These are phyloP conservation scores for Seiridium unicorne DNA, from an alignment of 2,329 filamentous ascomycete species.

Conservation along the genomic window DNA sequence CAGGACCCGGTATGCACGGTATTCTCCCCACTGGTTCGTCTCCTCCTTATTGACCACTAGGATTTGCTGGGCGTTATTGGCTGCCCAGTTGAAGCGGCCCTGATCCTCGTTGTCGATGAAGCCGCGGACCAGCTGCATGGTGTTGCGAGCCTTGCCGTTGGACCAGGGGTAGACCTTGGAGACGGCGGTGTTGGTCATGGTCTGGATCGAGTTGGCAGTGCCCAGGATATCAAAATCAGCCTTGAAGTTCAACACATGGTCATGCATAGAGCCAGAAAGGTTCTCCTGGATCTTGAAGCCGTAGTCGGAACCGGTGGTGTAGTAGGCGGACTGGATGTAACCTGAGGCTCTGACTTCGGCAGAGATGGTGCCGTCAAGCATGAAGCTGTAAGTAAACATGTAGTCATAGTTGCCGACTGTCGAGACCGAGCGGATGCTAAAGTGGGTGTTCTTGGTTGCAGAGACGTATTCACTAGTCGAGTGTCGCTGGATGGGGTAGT, in stretches of 20 bases:
- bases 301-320: conserved; percentile 42
- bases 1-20: conserved; percentile 49
- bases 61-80: conserved; percentile 45
- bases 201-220: conserved; percentile 41
- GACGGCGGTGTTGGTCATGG: conserved; percentile 29
- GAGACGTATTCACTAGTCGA: conserved; percentile 33
- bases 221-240: conserved; percentile 52
- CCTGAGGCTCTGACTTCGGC: conserved; percentile 52
- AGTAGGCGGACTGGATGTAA: conserved; percentile 51
- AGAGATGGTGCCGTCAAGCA: conserved; percentile 43
- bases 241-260: conserved; percentile 56
- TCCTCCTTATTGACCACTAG: conserved; percentile 49
- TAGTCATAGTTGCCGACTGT: conserved; percentile 44
- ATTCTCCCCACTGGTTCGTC: conserved; percentile 49
- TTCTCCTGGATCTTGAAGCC: conserved; percentile 48
- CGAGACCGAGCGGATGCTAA: conserved; percentile 35
- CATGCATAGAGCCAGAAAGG: conserved; percentile 49
- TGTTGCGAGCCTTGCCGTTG: conserved; percentile 42
- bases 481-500: conserved; percentile 50
- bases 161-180: conserved; percentile 46
- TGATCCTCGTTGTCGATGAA: conserved; percentile 42
- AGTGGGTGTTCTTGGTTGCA: conserved; percentile 44
- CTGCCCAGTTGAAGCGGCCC: conserved; percentile 44
- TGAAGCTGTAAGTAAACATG: conserved; percentile 39
- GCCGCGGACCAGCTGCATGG: conserved; percentile 43